Conservation (phyloP, 495 filamentous ascomycete genomes). For the Penicillium subrubescens region DNA sequence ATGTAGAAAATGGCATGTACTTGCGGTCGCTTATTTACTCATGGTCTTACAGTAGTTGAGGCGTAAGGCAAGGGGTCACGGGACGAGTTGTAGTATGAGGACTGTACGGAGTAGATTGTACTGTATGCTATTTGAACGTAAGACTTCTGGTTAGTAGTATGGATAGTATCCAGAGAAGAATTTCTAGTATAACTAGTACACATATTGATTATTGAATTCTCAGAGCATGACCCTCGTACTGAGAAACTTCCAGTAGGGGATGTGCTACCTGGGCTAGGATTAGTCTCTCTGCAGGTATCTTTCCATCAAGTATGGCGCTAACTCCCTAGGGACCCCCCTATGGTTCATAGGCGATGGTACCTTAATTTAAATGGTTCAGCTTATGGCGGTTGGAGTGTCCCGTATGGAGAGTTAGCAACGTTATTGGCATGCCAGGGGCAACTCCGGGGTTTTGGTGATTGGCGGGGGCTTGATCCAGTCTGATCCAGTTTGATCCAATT, state of each 20-base stretch:
- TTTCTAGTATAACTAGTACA: too few relatives aligned
- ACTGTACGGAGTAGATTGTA: neutral
- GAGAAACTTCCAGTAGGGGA: too few relatives aligned
- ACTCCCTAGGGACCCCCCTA: neutral
- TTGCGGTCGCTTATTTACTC: neutral
- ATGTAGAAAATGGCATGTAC: neutral
- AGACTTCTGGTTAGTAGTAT: too few relatives aligned
- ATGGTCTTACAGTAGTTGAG: neutral
- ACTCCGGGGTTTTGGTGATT: slow-evolving; percentile 14
- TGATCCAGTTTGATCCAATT: neutral
- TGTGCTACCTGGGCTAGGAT: neutral
- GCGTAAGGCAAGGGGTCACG: neutral
- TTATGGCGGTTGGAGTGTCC: neutral
- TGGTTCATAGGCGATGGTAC: neutral
- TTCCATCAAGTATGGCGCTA: neutral
- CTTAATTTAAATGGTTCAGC: neutral
- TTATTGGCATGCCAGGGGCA: slow-evolving; percentile 20
- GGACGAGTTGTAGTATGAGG: neutral
- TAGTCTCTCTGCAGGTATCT: too few relatives aligned
- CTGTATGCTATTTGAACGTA: neutral
- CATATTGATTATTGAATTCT: neutral
- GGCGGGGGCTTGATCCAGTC: slow-evolving; percentile 8
- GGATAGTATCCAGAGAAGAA: too few relatives aligned
- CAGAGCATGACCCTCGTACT: neutral
- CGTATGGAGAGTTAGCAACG: neutral